A percentile compares a stretch with the other conserved stretches of the same genome.
Conservation (phyloP, 371 early-diverging fungal genomes). For the Phascolomyces articulosus region DNA sequence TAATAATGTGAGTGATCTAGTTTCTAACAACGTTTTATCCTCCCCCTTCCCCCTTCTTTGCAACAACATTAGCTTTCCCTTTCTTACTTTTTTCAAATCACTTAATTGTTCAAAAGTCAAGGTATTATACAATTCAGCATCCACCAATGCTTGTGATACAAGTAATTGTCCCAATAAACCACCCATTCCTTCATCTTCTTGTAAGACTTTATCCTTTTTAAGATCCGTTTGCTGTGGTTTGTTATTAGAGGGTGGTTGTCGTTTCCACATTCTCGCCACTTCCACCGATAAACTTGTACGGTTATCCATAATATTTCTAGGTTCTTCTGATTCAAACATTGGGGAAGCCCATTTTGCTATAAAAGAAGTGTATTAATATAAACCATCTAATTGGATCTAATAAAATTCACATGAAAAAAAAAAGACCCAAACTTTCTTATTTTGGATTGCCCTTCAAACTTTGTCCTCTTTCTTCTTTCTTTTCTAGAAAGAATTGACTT, state of each 20-base stretch:
- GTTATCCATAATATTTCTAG: neutral
- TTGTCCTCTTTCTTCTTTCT: no score
- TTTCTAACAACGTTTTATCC: no score
- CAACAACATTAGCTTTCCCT: no score
- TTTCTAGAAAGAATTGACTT: no score
- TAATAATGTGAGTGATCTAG: neutral
- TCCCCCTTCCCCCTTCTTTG: no score
- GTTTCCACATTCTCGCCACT: constrained; percentile 38
- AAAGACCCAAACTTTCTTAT: no score
- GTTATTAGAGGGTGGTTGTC: constrained; percentile 11
- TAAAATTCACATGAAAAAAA: no score
- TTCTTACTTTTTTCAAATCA: constrained; percentile 52
- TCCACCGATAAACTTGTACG: constrained; percentile 31
- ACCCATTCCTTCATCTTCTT: constrained; percentile 27
- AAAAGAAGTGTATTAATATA: neutral
- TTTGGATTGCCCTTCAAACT: no score
- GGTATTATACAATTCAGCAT: constrained; percentile 59
- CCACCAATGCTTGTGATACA: constrained; percentile 66
- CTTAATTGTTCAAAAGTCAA: constrained; percentile 60
- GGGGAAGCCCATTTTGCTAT: neutral
- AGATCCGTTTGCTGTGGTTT: neutral
- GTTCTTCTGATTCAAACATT: neutral
- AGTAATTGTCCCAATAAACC: constrained; percentile 60
- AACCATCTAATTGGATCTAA: no score
- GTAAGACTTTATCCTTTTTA: neutral